A percentile compares a stretch with the other conserved stretches of the same genome.
phyloP scores from a whole-genome alignment of 129 eudicot genomes.

The Chrysanthemum makinoi region DNA sequence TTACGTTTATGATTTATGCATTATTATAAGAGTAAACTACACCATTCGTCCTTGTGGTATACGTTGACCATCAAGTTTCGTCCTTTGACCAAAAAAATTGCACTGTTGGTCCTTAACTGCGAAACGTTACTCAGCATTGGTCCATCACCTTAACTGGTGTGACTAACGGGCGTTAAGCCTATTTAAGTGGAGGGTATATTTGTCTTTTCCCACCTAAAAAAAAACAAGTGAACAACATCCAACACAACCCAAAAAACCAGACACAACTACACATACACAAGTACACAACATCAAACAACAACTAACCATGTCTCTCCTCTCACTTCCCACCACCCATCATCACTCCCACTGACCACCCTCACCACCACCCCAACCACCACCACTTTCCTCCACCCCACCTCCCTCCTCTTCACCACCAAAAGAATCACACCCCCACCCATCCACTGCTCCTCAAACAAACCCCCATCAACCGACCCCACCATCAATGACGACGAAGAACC shows the following conservation, averaged over 20 bases:
- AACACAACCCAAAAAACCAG: neutral
- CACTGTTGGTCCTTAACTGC: no score
- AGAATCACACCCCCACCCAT: conserved; percentile 1
- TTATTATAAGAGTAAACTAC: no score
- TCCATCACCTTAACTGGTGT: no score
- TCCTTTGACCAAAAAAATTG: no score
- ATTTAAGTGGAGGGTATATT: no score
- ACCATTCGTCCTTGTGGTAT: no score
- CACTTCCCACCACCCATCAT: conserved; percentile 35
- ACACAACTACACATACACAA: no score
- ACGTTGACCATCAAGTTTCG: no score
- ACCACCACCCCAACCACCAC: conserved; percentile 18
- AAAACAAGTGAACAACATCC: neutral
- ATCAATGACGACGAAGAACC: conserved; percentile 49
- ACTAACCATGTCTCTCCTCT: conserved; percentile 47
- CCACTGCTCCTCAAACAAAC: conserved; percentile 34
- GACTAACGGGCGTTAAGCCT: no score
- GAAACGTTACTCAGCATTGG: no score
- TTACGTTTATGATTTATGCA: no score
- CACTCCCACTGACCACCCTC: conserved; percentile 30
- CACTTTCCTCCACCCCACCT: conserved; percentile 16
- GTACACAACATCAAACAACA: neutral
- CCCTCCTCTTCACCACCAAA: conserved; percentile 10
- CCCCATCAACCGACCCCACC: conserved; percentile 38
- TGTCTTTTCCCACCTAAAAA: no score